Conservation (phyloP, 176 grass and related monocot species). For the Avena atlantica region DNA sequence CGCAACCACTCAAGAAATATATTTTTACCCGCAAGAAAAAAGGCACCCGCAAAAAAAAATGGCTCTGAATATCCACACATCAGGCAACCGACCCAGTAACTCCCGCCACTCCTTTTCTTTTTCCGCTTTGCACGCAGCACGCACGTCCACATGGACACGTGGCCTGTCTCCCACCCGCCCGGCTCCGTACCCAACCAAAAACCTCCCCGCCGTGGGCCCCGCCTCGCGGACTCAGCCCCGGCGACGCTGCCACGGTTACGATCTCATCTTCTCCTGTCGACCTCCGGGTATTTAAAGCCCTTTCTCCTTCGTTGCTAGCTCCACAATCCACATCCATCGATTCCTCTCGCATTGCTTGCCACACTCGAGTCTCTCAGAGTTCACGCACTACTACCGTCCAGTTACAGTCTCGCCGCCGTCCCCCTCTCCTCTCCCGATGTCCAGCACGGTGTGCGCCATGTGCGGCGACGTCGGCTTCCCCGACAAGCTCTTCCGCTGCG, state of each 20-base stretch:
- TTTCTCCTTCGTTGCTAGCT: not conserved
- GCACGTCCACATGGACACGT: constrained; percentile 46
- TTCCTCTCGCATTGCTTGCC: not conserved
- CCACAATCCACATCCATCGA: not conserved
- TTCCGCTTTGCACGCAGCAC: not conserved
- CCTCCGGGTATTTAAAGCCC: constrained; percentile 47
- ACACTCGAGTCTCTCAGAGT: not conserved
- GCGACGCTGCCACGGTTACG: constrained; percentile 24
- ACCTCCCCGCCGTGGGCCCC: constrained; percentile 34
- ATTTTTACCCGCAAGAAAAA: too few relatives aligned
- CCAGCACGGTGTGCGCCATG: constrained; percentile 78
- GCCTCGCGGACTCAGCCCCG: not conserved
- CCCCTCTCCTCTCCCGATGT: not conserved
- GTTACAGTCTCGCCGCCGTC: not conserved
- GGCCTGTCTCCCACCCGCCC: constrained; percentile 23
- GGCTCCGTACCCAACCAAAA: constrained; percentile 29
- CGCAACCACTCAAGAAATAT: too few relatives aligned
- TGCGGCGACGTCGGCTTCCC: constrained; percentile 97
- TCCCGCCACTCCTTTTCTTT: constrained; percentile 32
- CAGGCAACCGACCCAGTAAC: constrained; percentile 32
- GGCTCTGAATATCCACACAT: not conserved
- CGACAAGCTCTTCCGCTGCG: constrained; percentile 95
- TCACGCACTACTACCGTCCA: not conserved
- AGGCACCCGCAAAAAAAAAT: not conserved
- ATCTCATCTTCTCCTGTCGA: constrained; percentile 11